Base-by-base conservation (phyloP, 1,139 yeast genomes). In the Blastobotrys malaysiensis region DNA sequence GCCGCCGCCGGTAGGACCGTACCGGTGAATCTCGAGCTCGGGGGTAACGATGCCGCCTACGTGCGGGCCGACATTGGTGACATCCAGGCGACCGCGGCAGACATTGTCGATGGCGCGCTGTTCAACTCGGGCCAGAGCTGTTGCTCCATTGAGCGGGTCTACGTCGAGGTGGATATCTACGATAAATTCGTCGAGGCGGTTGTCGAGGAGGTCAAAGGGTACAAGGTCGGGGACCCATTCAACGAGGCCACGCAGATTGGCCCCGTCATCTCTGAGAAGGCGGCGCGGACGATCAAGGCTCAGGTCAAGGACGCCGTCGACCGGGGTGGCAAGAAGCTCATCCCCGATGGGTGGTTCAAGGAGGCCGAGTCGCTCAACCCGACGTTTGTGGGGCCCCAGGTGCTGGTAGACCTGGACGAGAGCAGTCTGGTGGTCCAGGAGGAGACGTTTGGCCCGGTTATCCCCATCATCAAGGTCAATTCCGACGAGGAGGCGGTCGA, bases 51-150 rank as follows among this genome's bases (percentile, higher is more conserved):
- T 81, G 69, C 79, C 81, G 67, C 82, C 79, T 55, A 85, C 84
- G 74, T 84, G 73, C 50, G 97, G 80, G 87, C 89, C 21, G 91
- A 90, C 66, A 70, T 89, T 49, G 87, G 83, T 1, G 60, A 61
- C 44, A 54, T 66, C 52, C 53, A 57, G 54, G 65, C 67, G 43
- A 91, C 95, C 48, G 90, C 86, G 39, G 86, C 86, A 68, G 88
- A 95, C 86, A 84, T 91, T 48, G 89, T 93, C 22, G 75, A 81
- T 60, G 97, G 97, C 63, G 82, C 90, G 59, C 84, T 88, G 78
- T 79, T 77, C 70, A 90, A 90, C 73, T 82, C 86, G 65, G 97
- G 97, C 47, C 97, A 90, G 72, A 85, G 89, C 52, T 90, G 97
- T 75, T 88, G 95, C 46, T 89, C 96, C 54, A 89, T 91, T 55